Base-by-base conservation (phyloP, 805 yeast genomes). In the Lipomyces kockii region DNA sequence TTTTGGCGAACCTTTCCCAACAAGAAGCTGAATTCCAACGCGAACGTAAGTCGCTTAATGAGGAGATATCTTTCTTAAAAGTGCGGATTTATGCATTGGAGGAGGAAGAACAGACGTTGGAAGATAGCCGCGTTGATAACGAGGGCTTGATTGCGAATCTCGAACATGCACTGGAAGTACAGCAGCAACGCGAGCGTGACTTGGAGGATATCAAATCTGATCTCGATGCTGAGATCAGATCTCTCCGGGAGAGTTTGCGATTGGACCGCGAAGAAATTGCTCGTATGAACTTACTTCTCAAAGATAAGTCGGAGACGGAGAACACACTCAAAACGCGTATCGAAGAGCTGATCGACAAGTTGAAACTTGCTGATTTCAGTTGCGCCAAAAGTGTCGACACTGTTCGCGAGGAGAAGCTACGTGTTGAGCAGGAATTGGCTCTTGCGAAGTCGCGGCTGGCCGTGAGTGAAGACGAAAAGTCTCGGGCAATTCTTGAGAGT, bases 1-100 rank as follows among this genome's bases (percentile, higher is more conserved):
- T 91, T 27, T 76, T 88, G 14, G 90, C 88, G 22, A 89, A 89
- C 73, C 83, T 90, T 86, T 79, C 89, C 0, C 83, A 87, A 39
- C 84, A 89, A 70, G 92, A 89, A 71, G 75, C 75, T 11, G 92
- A 88, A 60, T 84, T 84, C 69, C 78, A 81, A 1, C 80, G 80
- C 49, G 93, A 89, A 71, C 78, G 89, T 0, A 81, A 82, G 57
- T 65, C 75, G 2, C 80, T 84, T 22, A 84, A 83, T 64, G 79
- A 81, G 9, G 88, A 89, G 66, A 80, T 87, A 61, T 84, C 83
- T 53, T 77, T 77, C 20, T 75, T 87, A 62, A 83, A 80, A 58
- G 66, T 77, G 34, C 79, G 80, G 57, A 61, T 83, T 52, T 87
- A 85, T 54, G 85, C 83, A 55, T 73, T 87, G 22, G 89, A 87